Evolutionary conservation across 176 grass and related monocot genomes (phyloP), one percentile per base, ranked within the genome.

Genomic region (Echinochloa phyllopogon): DNA sequence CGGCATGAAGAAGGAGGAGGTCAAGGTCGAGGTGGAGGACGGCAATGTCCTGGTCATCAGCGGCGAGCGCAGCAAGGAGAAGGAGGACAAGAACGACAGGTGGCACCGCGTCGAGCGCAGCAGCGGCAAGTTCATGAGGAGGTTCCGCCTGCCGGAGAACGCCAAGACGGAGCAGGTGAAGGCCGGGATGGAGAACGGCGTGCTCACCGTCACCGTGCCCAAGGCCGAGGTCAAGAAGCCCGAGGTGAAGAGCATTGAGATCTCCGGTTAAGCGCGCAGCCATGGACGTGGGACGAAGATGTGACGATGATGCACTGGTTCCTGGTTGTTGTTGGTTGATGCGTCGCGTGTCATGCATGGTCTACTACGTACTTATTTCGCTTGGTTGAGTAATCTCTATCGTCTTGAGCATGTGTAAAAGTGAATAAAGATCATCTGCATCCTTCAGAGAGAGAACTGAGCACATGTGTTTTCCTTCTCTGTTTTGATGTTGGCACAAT

Each of bases 121-220:
- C 90, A 86, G 83, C 79, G 90, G 90, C 68, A 74, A 72, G 83
- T 92, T 88, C 83, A 3, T 87, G 0, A 7, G 80, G 0, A 55
- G 85, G 7, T 91, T 91, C 85, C 4, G 69, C 29, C 59, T 91
- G 3, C 89, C 89, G 11, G 89, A 87, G 17, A 84, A 84, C 20
- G 85, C 89, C 81, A 87, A 81, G 81, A 15, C 37, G n/a, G 85
- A 87, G 0, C 9, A 69, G 72, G 79, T 92, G 13, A 88, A 86
- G 75, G 90, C 86, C 3, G 85, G 82, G 0, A 41, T 95, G 27
- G 90, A 92, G 65, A 59, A 95, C n/a, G 90, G 90, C 0, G 88
- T 95, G 25, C 90, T 95, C 48, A 91, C 86, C 0, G 70, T 95
- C 29, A 89, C 90, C 1, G 88, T 95, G 64, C 88, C 93, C 4